Conservation (phyloP, 129 eudicot genomes). For the Escallonia rubra region DNA sequence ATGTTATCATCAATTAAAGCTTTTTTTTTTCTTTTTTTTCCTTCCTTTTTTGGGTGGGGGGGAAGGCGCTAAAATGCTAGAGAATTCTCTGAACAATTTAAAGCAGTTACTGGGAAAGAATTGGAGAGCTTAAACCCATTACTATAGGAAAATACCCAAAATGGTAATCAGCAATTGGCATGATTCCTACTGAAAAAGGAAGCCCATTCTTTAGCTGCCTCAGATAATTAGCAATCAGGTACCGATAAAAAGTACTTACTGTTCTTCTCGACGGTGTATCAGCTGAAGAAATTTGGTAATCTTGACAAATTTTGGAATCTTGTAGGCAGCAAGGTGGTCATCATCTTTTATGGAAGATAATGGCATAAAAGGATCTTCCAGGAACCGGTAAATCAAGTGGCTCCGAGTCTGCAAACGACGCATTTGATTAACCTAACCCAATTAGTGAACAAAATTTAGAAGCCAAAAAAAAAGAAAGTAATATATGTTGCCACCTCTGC, state of each 20-base stretch:
- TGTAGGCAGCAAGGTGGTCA: constrained; percentile 88
- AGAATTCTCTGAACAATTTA: too few relatives aligned
- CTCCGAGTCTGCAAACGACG: constrained; percentile 56
- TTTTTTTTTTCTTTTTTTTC: too few relatives aligned
- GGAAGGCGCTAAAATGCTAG: too few relatives aligned
- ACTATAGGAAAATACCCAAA: too few relatives aligned
- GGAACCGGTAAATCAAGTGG: constrained; percentile 76
- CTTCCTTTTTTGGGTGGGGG: too few relatives aligned
- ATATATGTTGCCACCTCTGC: constrained; percentile 63
- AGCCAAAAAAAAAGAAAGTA: neutral
- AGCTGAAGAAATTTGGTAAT: constrained; percentile 68
- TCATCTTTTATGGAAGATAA: constrained; percentile 79
- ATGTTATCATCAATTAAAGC: too few relatives aligned
- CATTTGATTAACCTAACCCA: constrained; percentile 3
- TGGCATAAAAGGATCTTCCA: constrained; percentile 80
- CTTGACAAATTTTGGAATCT: constrained; percentile 60
- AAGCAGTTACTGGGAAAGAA: too few relatives aligned
- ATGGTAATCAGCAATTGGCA: neutral
- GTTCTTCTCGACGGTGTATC: constrained; percentile 83
- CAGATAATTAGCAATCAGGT: neutral
- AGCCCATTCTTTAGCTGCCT: neutral
- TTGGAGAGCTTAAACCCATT: too few relatives aligned
- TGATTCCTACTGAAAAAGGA: neutral
- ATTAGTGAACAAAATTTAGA: neutral
- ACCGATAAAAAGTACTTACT: constrained; percentile 38